phyloP scores from a whole-genome alignment of 768 basidiomycete genomes.

The Tulasnella calospora region DNA sequence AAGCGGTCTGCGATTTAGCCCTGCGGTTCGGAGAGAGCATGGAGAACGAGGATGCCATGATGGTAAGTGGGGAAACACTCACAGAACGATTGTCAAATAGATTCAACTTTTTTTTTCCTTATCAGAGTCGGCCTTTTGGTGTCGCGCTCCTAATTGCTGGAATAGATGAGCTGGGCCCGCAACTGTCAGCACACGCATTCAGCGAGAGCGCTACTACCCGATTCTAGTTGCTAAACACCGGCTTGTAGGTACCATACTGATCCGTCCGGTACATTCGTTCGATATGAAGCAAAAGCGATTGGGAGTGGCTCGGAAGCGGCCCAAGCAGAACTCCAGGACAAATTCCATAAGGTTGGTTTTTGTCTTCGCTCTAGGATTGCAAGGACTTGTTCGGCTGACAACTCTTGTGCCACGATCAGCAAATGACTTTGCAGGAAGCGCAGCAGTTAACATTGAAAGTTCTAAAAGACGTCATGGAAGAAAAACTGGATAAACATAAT shows the following conservation, averaged over 20 bases:
- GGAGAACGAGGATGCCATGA: constrained; percentile 97
- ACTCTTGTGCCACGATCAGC: constrained; percentile 46
- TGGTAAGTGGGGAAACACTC: constrained; percentile 44
- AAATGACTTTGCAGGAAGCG: constrained; percentile 86
- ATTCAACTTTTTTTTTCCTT: not conserved
- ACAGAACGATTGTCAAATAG: not conserved
- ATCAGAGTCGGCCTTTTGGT: constrained; percentile 87
- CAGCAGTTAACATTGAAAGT: constrained; percentile 81
- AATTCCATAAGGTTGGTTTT: constrained; percentile 81
- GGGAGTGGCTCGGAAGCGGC: constrained; percentile 97
- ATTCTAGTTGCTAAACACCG: not conserved
- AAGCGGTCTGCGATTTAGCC: constrained; percentile 96
- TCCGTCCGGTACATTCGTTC: constrained; percentile 94
- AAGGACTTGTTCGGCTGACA: not conserved
- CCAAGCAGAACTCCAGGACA: constrained; percentile 93
- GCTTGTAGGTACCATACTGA: constrained; percentile 85
- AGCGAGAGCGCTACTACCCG: not conserved
- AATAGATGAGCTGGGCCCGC: constrained; percentile 90
- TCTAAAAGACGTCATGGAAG: constrained; percentile 99
- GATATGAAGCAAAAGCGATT: constrained; percentile 97
- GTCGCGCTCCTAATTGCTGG: constrained; percentile 98
- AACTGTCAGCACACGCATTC: constrained; percentile 59
- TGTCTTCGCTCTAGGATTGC: not conserved
- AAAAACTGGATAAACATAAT: constrained; percentile 97
- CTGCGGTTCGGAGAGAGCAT: constrained; percentile 98